phyloP scores from a whole-genome alignment of 495 filamentous ascomycete species.

The Hyaloscypha finlandica region DNA sequence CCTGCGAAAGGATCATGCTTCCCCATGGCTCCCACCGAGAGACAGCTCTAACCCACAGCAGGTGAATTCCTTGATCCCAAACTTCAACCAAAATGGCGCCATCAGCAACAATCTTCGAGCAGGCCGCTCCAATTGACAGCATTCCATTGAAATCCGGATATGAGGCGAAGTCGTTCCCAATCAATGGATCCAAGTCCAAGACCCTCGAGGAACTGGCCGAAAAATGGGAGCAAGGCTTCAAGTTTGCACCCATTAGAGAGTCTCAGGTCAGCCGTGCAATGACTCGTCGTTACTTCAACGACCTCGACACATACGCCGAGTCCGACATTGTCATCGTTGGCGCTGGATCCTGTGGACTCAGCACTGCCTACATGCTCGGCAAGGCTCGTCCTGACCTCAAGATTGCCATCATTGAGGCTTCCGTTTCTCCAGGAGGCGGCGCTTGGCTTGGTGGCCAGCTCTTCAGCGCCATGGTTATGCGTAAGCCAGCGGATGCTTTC shows the following conservation, averaged over 20 bases:
- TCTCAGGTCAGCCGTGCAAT: constrained; percentile 88
- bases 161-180: constrained; percentile 22
- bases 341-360: constrained; percentile 83
- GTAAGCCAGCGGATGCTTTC: constrained; percentile 86
- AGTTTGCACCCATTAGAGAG: constrained; percentile 85
- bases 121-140: constrained; percentile 9
- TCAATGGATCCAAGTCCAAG: constrained; percentile 29
- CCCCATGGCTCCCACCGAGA: constrained; percentile 25
- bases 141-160: constrained; percentile 24
- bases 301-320: constrained; percentile 87
- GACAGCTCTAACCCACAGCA: constrained; percentile 40
- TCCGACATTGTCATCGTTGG: constrained; percentile 90
- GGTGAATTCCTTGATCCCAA: constrained; percentile 27
- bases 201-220: constrained; percentile 38
- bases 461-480: constrained; percentile 92
- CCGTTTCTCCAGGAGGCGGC: constrained; percentile 81
- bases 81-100: constrained; percentile 67
- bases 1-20: constrained; percentile 97
- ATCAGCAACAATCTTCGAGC: constrained; percentile 52
- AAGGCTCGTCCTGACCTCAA: constrained; percentile 85
- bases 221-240: constrained; percentile 55
- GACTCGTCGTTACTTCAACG: constrained; percentile 87
- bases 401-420: constrained; percentile 88
- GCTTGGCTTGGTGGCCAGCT: constrained; percentile 93
- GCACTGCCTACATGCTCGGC: constrained; percentile 79